Evolutionary conservation across 1,284 basidiomycete species (phyloP), one percentile per base, ranked within the genome.

Genomic region (Lentinus polychrous): DNA sequence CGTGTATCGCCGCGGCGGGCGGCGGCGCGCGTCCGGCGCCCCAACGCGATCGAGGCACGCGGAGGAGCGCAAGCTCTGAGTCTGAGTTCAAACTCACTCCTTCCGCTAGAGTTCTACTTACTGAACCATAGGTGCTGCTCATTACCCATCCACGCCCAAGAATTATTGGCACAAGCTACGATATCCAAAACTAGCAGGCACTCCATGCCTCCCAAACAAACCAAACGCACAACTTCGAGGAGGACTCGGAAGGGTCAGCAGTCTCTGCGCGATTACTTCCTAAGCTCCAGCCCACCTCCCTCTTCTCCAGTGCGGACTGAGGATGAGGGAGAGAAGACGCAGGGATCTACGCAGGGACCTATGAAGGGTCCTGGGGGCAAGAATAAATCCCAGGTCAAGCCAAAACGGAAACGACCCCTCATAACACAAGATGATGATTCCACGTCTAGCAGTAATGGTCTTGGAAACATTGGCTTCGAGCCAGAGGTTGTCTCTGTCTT

Each of bases 401-500:
- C 27, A 27, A 10, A 10, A 6, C 15, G 15, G 6, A 42, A 42
- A 17, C 14, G 6, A n/a, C 22, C 45, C 11, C 10, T 27, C 33
- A 32, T 34, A 37, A 12, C n/a, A 24, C 15, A 52, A 31, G 58
- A 60, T 3, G 56, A 51, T 20, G 48, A 44, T 1, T 58, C 46
- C 4, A 55, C 12, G 18, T 32, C 44, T 11, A 43, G 22, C 15
- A 44, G 42, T 32, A 74, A 62, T 45, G 75, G 75, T 52, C 71
- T 79, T 39, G 70, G 66, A 22, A 71, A 67, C 24, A 79, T 82
- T 45, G 70, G 59, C 44, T 74, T 83, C 49, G 73, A 73, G 52
- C 63, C 72, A 11, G 48, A 60, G 33, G 57, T 52, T 22, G 56
- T 64, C n/a, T 47, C 52, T 15, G 45, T 47, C 23, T 53, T 48